Evolutionary conservation across 441 rosid genomes (phyloP), one percentile per base, ranked within the genome.

Genomic region (Populus hybrid): DNA sequence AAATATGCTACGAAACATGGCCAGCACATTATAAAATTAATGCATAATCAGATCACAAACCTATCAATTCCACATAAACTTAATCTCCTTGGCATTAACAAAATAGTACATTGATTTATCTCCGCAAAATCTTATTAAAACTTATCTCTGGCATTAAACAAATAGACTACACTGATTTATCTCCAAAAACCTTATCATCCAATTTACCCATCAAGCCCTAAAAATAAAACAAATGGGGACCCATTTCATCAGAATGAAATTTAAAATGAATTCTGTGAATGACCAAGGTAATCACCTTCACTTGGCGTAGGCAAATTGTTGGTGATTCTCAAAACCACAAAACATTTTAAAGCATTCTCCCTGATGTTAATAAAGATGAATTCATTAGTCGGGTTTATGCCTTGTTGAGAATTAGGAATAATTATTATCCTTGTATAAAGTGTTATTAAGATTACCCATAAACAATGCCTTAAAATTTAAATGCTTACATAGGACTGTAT

Each of bases 1-100:
- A 95, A 79, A 93, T 80, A 86, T 89, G 93, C 99, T 97, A 89
- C 89, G n/a, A 85, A 40, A 82, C 80, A 83, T 90, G 82, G 89
- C n/a, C 87, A 85, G 90, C 91, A 85, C 74, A 86, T 85, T 77
- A 82, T 76, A 85, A 80, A 83, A n/a, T n/a, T 73, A 82, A 70
- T 77, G 75, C 35, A 77, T 28, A 78, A 83, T 91, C 84, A 94
- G 90, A 89, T 80, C 53, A 65, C 71, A 79, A 71, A 32, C 28
- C 35, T 71, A 70, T 61, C 67, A 71, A 63, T 10, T 61, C 66
- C 66, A 9, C 66, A 61, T 61, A 61, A 46, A 46, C 1, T 65
- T 5, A n/a, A n/a, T n/a, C n/a, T 21, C 11, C 9, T 1, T 26
- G 9, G 32, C 23, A 67, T 10, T 24, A 24, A 7, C 28, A n/a